Evolutionary conservation across 2,329 filamentous ascomycete species (phyloP).

Genomic region (Neonectria punicea): DNA sequence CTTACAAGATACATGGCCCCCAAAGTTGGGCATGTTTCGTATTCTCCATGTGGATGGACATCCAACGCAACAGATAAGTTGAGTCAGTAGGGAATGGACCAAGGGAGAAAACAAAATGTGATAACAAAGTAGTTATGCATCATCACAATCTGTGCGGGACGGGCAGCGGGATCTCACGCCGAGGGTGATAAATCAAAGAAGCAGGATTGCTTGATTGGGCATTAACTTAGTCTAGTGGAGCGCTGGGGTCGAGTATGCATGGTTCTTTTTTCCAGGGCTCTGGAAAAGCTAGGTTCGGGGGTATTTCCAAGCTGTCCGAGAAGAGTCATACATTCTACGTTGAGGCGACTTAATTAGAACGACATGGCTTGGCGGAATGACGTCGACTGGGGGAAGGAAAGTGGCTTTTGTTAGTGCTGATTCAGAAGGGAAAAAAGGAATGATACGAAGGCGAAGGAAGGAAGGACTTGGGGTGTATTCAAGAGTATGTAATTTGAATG

Average conservation of each 20-base stretch:
- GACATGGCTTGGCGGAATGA: slow-evolving; percentile 12
- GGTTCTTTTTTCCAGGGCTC: not conserved
- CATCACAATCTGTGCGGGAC: slow-evolving; percentile 10
- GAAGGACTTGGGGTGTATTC: not conserved
- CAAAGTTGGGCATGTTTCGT: not conserved
- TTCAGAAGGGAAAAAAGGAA: not conserved
- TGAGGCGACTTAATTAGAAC: not conserved
- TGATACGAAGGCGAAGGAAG: not conserved
- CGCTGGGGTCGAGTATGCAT: not conserved
- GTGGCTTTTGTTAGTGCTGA: slow-evolving; percentile 33
- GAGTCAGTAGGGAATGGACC: too few species aligned
- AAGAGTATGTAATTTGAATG: too few species aligned
- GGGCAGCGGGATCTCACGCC: slow-evolving; percentile 28
- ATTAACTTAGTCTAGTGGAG: slow-evolving; percentile 1
- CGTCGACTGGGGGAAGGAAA: slow-evolving; percentile 6
- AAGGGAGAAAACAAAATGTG: not conserved
- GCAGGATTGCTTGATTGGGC: slow-evolving; percentile 25
- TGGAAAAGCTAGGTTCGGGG: slow-evolving; percentile 3
- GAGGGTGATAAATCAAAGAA: slow-evolving; percentile 38
- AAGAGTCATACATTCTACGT: not conserved
- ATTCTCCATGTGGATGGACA: not conserved
- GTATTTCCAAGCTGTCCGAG: slow-evolving; percentile 34
- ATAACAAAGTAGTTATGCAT: slow-evolving; percentile 4
- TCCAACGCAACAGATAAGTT: not conserved
- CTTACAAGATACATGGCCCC: not conserved